Percentiles rank a stretch among this genome's conserved stretches.
Conservation (phyloP, 805 yeast species). For the Starmerella potacharoeniae region DNA sequence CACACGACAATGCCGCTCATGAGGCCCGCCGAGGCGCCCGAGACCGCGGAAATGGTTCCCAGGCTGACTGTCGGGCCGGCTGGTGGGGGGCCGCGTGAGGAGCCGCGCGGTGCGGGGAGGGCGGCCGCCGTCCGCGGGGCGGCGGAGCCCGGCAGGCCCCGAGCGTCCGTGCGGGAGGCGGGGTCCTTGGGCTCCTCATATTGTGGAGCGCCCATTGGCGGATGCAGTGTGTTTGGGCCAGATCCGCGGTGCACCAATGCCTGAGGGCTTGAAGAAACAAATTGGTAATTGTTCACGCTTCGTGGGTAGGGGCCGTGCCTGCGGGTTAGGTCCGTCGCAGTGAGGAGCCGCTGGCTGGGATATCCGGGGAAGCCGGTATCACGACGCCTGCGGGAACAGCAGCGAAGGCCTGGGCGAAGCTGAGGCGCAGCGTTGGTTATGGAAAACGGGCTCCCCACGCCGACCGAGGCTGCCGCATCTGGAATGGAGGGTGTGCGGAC, state of each 20-base stretch:
- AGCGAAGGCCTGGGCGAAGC: too few species aligned
- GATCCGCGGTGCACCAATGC: not conserved
- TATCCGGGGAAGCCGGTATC: too few species aligned
- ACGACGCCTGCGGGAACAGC: not conserved
- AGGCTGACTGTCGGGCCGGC: slow-evolving; percentile 1
- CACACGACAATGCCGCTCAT: slow-evolving; percentile 82
- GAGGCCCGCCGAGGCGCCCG: slow-evolving; percentile 94
- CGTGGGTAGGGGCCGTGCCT: not conserved
- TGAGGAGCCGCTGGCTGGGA: too few species aligned
- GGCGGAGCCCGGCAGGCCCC: slow-evolving; percentile 2
- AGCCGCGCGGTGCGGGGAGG: not conserved
- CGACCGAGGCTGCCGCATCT: slow-evolving; percentile 13
- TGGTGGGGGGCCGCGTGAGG: not conserved
- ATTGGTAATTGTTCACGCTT: not conserved
- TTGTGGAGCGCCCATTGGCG: slow-evolving; percentile 1
- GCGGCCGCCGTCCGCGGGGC: not conserved
- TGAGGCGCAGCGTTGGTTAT: not conserved
- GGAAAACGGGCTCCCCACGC: slow-evolving; percentile 21
- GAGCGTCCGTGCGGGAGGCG: not conserved
- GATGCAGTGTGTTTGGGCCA: not conserved
- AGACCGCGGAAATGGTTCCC: slow-evolving; percentile 48
- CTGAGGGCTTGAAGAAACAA: not conserved
- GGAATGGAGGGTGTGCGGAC: slow-evolving; percentile 23
- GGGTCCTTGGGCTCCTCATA: not conserved
- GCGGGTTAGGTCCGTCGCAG: not conserved